Base-by-base conservation (phyloP, 495 filamentous ascomycete genomes). In the Hypoxylon trugodes region DNA sequence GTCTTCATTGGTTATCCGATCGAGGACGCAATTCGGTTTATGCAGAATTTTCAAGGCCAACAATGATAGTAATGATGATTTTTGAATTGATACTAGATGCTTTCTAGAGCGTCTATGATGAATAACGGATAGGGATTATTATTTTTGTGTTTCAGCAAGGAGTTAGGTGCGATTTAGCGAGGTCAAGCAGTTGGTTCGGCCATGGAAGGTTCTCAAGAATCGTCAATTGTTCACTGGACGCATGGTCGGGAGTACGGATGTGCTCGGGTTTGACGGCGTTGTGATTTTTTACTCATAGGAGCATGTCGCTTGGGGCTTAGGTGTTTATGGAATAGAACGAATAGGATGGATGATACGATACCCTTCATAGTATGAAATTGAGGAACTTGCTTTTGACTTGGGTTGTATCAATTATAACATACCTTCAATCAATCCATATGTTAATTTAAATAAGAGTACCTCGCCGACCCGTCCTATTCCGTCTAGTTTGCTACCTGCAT, bases 1-100 rank as follows among this genome's bases (percentile, higher is more conserved):
- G 91, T 96, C 1, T 96, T 97, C 67, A 89, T 96, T 61, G 92
- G 92, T 0, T 96, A 95, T 69, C 84, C 89, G 1, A 82, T 91
- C 30, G 91, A 95, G 56, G 88, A 95, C 70, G 87, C 90, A 13
- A 84, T 90, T 15, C 75, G 77, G 16, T 76, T 96, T 28, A 80
- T 96, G 79, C 84, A 87, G 57, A 82, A 87, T 36, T 81, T 74
- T 22, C 78, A 76, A 57, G 56, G 55, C n/a, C 68, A 70, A 26
- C 61, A 70, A 30, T 55, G 49, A 68, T 18, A 2, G 15, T 40
- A 21, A 8, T 13, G 4, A 16, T 22, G 35, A 19, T 30, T 8
- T 10, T 57, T 12, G 7, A 19, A 32, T 21, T 25, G 32, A 16
- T 35, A 16, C n/a, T 51, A 2, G 24, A 28, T 36, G 46, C 24